Evolutionary conservation across 2,329 filamentous ascomycete genomes (phyloP), one percentile per base, ranked within the genome.

Genomic region (Colletotrichum cereale): DNA sequence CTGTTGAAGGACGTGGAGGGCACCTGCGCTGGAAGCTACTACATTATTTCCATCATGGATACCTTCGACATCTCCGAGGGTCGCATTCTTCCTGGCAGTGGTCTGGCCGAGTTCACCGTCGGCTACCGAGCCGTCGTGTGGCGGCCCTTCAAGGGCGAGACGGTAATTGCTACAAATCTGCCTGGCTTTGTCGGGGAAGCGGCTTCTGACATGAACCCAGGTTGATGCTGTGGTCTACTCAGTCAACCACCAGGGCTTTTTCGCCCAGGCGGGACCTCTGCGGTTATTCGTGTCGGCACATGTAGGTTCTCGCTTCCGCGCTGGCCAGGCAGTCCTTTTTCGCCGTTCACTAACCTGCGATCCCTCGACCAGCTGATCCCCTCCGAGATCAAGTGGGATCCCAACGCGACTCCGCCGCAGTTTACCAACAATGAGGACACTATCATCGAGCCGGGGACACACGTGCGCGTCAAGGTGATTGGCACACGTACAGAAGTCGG

Each of bases 31-130:
- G 96, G 96, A 70, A 94, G 94, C 80, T 98, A 97, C 86, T 98
- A 96, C 83, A 97, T 99, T 79, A 96, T 99, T 77, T 96, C 95
- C 79, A 97, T 99, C 78, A 96, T 99, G 90, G 95, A 98, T 82
- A 93, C 95, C 60, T 95, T 97, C 78, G 93, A 98, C 76, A 96
- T 98, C 78, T 97, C 94, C 21, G 95, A 97, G 79, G 95, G 95
- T 16, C 92, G 94, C 76, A 96, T 99, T 73, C 89, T 98, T 67
- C 96, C 96, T 3, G 94, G 96, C 11, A 97, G 93, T 73, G 96
- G 95, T 12, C 88, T 97, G 75, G 96, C 96, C 26, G 94, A 98
- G 82, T 99, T 98, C 80, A 97, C 93, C 0, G 95, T 99, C 58
- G 91, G 93, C 77, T 99, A 98, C 81, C 93, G 95, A 73, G 96